phyloP scores from a whole-genome alignment of 2,329 filamentous ascomycete genomes.

The Pseudogymnoascus sp. region DNA sequence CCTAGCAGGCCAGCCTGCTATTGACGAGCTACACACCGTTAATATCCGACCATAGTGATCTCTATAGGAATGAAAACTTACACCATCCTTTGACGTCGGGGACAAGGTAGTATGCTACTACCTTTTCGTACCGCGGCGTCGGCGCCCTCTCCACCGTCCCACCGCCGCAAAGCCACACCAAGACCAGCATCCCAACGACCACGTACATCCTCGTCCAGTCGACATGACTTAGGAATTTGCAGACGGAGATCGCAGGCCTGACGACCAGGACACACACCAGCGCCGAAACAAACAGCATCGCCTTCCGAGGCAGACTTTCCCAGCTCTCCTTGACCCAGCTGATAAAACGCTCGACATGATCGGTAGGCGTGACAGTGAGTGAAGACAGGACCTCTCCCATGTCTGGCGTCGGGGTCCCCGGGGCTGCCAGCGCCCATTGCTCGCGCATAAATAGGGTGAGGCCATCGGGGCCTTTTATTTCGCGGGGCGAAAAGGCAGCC shows the following conservation, averaged over 20 bases:
- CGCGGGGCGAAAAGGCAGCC: background rate
- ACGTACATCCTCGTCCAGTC: background rate
- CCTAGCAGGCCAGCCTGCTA: background rate
- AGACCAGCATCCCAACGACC: background rate
- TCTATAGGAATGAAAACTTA: background rate
- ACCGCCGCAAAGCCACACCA: background rate
- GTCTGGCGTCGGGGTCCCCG: background rate
- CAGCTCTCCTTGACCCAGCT: background rate
- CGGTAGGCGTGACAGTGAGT: background rate
- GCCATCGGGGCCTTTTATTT: background rate
- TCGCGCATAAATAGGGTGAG: background rate
- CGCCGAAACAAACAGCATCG: background rate
- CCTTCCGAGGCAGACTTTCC: background rate
- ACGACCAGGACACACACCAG: background rate
- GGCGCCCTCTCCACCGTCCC: background rate
- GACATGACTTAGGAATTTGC: background rate
- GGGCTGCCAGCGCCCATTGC: background rate
- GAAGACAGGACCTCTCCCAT: background rate
- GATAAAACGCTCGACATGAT: background rate
- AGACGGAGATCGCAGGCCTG: background rate
- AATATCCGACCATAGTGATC: background rate
- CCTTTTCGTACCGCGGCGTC: background rate
- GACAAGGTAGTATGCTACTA: conserved; percentile 1
- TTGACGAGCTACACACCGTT: background rate
- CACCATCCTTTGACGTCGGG: background rate